These are phyloP conservation scores for Chaetomium olivaceum DNA, from an alignment of 2,329 filamentous ascomycete genomes.

Conservation along the genomic window DNA sequence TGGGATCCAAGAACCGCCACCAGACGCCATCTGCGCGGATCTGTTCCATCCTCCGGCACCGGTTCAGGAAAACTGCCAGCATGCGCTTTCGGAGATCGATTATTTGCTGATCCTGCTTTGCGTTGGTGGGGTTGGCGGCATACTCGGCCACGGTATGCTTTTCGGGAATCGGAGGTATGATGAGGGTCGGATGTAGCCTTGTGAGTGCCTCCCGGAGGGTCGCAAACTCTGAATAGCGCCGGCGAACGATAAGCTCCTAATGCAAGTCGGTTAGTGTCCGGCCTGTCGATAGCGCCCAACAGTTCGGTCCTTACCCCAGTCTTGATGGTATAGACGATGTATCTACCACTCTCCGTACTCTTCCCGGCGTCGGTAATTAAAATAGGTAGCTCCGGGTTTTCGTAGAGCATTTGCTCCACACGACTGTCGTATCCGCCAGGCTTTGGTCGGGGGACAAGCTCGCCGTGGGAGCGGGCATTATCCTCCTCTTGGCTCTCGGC, in stretches of 20 bases:
- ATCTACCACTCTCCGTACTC: conserved; percentile 86
- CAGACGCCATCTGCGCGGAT: conserved; percentile 91
- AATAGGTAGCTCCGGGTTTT: conserved; percentile 87
- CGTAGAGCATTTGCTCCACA: conserved; percentile 95
- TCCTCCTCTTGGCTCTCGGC: conserved; percentile 53
- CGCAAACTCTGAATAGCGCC: conserved; percentile 94
- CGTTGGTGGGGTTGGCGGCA: conserved; percentile 94
- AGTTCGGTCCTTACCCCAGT: conserved; percentile 70
- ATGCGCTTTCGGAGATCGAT: conserved; percentile 97
- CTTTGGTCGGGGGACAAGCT: conserved; percentile 61
- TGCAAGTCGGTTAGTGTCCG: conserved; percentile 15
- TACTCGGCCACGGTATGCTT: conserved; percentile 99
- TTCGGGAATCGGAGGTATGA: conserved; percentile 95
- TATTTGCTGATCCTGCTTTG: conserved; percentile 95
- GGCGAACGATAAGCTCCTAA: conserved; percentile 90
- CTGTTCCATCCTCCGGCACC: conserved; percentile 89
- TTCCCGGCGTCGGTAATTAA: conserved; percentile 94
- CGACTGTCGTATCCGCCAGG: conserved; percentile 91
- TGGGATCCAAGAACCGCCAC: conserved; percentile 97
- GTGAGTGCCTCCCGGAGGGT: conserved; percentile 87
- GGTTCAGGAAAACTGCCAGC: conserved; percentile 91
- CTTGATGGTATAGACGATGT: conserved; percentile 95
- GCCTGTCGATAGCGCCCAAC: background rate
- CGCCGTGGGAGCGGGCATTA: conserved; percentile 42
- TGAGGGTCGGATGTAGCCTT: conserved; percentile 87